Percentiles rank a stretch among this genome's conserved stretches.
These are phyloP conservation scores for Leishmania lainsoni DNA, from an alignment of 208 protist genomes.

Conservation along the genomic window DNA sequence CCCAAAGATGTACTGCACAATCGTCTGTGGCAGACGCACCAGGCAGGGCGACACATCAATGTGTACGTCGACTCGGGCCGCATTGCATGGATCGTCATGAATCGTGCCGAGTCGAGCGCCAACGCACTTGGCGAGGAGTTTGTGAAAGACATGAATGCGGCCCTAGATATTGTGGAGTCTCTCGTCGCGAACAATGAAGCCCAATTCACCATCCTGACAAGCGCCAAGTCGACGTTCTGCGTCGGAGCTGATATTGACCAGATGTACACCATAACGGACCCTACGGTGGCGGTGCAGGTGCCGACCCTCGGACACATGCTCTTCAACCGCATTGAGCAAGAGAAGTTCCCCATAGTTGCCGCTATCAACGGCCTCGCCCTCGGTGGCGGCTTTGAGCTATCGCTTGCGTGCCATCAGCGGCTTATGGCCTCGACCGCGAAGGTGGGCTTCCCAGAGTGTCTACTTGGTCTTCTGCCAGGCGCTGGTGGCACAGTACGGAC, in stretches of 20 bases:
- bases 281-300: constrained; percentile 36
- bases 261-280: constrained; percentile 79
- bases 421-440: constrained; percentile 59
- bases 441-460: constrained; percentile 89
- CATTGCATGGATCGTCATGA: constrained; percentile 86
- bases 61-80: constrained; percentile 75
- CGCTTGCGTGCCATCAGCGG: constrained; percentile 93
- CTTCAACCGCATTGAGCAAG: constrained; percentile 69
- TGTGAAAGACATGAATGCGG: constrained; percentile 47
- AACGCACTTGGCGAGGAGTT: constrained; percentile 80
- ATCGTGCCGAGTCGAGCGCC: constrained; percentile 70
- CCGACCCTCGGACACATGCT: constrained; percentile 50
- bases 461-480: constrained; percentile 95
- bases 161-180: constrained; percentile 67
- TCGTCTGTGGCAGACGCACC: constrained; percentile 53
- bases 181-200: constrained; percentile 55
- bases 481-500: constrained; percentile 95
- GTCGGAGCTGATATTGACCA: constrained; percentile 82
- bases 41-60: constrained; percentile 62
- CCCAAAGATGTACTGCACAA: constrained; percentile 43
- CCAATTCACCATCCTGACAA: constrained; percentile 68
- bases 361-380: constrained; percentile 94
- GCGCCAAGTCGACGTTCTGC: constrained; percentile 81
- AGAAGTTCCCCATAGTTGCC: constrained; percentile 84
- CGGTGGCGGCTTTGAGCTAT: constrained; percentile 95